Evolutionary conservation across 768 basidiomycete species (phyloP), one percentile per base, ranked within the genome.

Genomic region (Boletus barrowsii): DNA sequence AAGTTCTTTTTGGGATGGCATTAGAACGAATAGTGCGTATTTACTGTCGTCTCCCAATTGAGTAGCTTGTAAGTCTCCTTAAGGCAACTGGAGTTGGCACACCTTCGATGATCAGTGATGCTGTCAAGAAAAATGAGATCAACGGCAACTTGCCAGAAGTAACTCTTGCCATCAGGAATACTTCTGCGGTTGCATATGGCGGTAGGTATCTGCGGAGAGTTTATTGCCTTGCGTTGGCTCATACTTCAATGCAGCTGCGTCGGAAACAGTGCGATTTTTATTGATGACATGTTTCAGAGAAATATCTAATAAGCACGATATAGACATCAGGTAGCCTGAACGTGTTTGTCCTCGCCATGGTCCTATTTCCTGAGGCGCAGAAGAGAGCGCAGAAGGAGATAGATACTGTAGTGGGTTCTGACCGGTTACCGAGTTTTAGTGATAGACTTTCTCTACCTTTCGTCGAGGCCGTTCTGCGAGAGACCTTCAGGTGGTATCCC

Each of bases 311-410:
- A 13, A 30, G 2, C 32, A 20, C 2, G 36, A 40, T 41, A 17
- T 18, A 68, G 66, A 69, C 67, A 20, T 58, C 65, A 10, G 51
- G 42, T 17, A 56, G 42, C 15, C 45, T 68, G 44, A 45, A 55
- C 0, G 51, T 67, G 13, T 66, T 69, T 49, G 24, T 69, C n/a
- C 68, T 69, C 14, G 57, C 63, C 10, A 68, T 68, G 67, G 57
- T 65, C 33, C 48, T 68, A 45, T 63, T 58, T n/a, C 68, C 67
- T 5, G 63, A 62, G 17, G 60, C 39, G 5, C 66, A 63, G 42
- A 54, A 24, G 42, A 63, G 46, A 49, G 66, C 61, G 22, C 67
- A 68, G 24, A 52, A 53, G 30, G 68, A 68, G 56, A 61, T 68
- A 50, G 57, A 65, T 26, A 24, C 33, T 24, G 53, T 68, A 13